These are phyloP conservation scores for Leccinum fallax DNA, from an alignment of 1,284 basidiomycete species.

Conservation along the genomic window DNA sequence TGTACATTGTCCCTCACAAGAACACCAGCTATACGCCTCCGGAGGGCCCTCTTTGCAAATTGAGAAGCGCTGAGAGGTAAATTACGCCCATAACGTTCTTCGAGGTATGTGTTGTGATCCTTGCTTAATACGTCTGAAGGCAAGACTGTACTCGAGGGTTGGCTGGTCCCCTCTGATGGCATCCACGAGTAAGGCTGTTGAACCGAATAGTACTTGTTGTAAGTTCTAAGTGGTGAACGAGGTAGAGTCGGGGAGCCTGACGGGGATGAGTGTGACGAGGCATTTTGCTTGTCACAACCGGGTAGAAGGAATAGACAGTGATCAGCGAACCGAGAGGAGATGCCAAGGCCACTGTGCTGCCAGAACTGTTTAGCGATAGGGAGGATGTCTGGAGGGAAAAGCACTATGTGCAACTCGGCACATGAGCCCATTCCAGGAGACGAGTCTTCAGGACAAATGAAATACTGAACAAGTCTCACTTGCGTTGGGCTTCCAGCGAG, in stretches of 20 bases:
- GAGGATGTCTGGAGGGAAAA: conserved; percentile 73
- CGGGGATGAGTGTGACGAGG: conserved; percentile 18
- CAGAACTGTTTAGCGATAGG: conserved; percentile 88
- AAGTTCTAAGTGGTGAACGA: conserved; percentile 44
- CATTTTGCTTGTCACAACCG: conserved; percentile 29
- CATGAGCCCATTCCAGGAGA: conserved; percentile 26
- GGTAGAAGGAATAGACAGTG: conserved; percentile 72
- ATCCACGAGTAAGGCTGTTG: conserved; percentile 39
- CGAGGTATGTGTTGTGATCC: conserved; percentile 70
- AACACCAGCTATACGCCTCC: conserved; percentile 88
- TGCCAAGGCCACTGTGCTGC: conserved; percentile 93
- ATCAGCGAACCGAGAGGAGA: conserved; percentile 88
- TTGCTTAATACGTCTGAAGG: conserved; percentile 36
- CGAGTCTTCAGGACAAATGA: conserved; percentile 64
- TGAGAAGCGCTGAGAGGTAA: conserved; percentile 75
- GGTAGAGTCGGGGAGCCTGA: conserved; percentile 33
- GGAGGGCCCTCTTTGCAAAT: conserved; percentile 84
- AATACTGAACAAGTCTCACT: conserved; percentile 73
- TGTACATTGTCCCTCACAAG: conserved; percentile 60
- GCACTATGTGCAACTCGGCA: conserved; percentile 76
- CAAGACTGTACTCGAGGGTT: not conserved
- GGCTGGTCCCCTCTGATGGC: conserved; percentile 6
- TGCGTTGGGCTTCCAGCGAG: conserved; percentile 45
- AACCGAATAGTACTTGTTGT: conserved; percentile 67
- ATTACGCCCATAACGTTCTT: conserved; percentile 96